Evolutionary conservation across 768 basidiomycete genomes (phyloP), one percentile per base, ranked within the genome.

Genomic region (Hypsizygus marmoreus): DNA sequence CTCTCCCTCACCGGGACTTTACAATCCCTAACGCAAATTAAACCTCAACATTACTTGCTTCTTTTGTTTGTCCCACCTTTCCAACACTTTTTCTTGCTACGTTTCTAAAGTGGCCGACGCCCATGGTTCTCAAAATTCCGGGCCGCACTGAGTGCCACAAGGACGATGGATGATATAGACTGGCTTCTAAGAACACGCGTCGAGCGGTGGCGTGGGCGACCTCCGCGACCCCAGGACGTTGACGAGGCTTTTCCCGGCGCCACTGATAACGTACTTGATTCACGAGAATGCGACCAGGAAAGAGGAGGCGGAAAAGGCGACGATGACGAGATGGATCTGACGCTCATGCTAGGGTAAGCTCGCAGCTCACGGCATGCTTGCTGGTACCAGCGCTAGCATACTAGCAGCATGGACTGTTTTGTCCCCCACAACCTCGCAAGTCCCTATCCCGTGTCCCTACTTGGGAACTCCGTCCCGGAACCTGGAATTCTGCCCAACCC

Each of bases 51-150:
- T n/a, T n/a, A n/a, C n/a, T n/a, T n/a, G n/a, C n/a, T n/a, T n/a
- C n/a, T n/a, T n/a, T n/a, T n/a, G n/a, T n/a, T n/a, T n/a, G n/a
- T n/a, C n/a, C n/a, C n/a, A n/a, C n/a, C n/a, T n/a, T n/a, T n/a
- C n/a, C n/a, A n/a, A n/a, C n/a, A n/a, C n/a, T n/a, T n/a, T n/a
- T n/a, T n/a, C n/a, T n/a, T n/a, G n/a, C n/a, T n/a, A 50, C 38
- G 25, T 48, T 30, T 42, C 40, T 38, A 37, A 40, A 76, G 82
- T 46, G 65, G 60, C 43, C 74, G 81, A 43, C 71, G 73, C 23
- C 67, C 78, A 23, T 84, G 82, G 82, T 81, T 75, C 58, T 54
- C 65, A 13, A 79, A 77, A 53, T 83, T 85, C 62, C 73, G 79
- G 42, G 50, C 70, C 44, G 69, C 70, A 4, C 50, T 85, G 46